These are phyloP conservation scores for Mycena haematopus DNA, from an alignment of 768 basidiomycete genomes.

Conservation along the genomic window DNA sequence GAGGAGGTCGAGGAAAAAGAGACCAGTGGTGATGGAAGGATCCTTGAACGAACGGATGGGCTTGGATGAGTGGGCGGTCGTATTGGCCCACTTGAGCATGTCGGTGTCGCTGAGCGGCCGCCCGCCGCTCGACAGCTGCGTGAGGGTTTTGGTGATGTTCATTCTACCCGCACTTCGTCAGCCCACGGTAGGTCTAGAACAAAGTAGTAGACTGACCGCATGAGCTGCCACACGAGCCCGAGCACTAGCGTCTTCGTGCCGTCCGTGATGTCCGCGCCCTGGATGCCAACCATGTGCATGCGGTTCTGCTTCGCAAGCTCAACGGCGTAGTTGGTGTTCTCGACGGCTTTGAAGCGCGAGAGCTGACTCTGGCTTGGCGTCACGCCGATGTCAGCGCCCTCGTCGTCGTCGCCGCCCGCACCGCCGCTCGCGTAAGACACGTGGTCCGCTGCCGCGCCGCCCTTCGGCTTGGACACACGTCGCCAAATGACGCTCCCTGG, in stretches of 20 bases:
- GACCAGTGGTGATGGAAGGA: constrained; percentile 81
- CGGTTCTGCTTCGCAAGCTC: constrained; percentile 92
- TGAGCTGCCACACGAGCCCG: constrained; percentile 97
- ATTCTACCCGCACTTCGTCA: constrained; percentile 49
- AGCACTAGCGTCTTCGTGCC: constrained; percentile 91
- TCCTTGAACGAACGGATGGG: constrained; percentile 95
- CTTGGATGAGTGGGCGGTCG: constrained; percentile 75
- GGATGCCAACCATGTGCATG: constrained; percentile 96
- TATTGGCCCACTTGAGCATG: constrained; percentile 96
- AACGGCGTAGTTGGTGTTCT: constrained; percentile 96
- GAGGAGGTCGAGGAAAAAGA: constrained; percentile 93
- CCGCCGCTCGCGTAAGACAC: constrained; percentile 46
- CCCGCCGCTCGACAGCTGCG: constrained; percentile 72
- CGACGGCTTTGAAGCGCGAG: constrained; percentile 96
- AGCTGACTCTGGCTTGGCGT: constrained; percentile 84
- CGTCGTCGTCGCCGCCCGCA: constrained; percentile 55
- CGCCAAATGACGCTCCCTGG: constrained; percentile 96
- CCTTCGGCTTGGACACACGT: constrained; percentile 93
- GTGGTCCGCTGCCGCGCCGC: constrained; percentile 50
- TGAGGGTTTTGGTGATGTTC: constrained; percentile 91
- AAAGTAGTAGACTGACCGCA: constrained; percentile 64
- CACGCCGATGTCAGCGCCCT: constrained; percentile 82
- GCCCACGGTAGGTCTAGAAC: not conserved
- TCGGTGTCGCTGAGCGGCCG: constrained; percentile 90
- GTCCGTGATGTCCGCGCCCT: constrained; percentile 97